Evolutionary conservation across 192 early-diverging fungal genomes (phyloP), one percentile per base, ranked within the genome.

Genomic region (Anaeromyces robustus): DNA sequence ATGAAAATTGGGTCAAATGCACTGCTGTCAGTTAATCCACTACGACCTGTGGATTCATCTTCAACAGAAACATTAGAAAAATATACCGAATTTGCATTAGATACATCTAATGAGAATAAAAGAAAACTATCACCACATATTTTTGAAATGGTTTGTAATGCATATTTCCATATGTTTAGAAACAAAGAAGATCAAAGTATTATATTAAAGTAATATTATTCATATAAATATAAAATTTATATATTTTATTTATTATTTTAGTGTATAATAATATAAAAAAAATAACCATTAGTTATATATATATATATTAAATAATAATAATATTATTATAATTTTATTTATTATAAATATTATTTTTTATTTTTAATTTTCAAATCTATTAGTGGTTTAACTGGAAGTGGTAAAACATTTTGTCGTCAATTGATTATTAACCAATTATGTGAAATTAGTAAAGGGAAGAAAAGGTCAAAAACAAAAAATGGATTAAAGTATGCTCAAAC

Each of bases 401-500:
- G 52, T n/a, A 68, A 68, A n/a, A 68, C 52, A 68, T 68, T 68
- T n/a, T 68, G 52, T 68, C 52, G 52, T 68, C 52, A 68, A 68
- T 68, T 68, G n/a, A 68, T 68, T 68, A n/a, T 68, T 68, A 68
- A 68, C 11, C 52, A 68, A 68, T 68, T 68, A 68, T 68, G 52
- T 68, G 52, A 26, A 68, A 68, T 68, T 11, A 68, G 52, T 68
- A 68, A 68, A 68, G 52, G 52, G 4, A 68, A 68, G n/a, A 68
- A 68, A 9, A 26, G 26, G 9, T 68, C 52, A n/a, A 68, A 68
- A 68, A 68, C 52, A 7, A 68, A 68, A 68, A 68, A 68, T 68
- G 52, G 52, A 22, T n/a, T 68, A n/a, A 68, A 68, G n/a, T 68
- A 90, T 79, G 90, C 94, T 3, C 89, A 94, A 77, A 86, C 89